Conservation (phyloP, 495 filamentous ascomycete genomes). For the Trichoderma parareesei region DNA sequence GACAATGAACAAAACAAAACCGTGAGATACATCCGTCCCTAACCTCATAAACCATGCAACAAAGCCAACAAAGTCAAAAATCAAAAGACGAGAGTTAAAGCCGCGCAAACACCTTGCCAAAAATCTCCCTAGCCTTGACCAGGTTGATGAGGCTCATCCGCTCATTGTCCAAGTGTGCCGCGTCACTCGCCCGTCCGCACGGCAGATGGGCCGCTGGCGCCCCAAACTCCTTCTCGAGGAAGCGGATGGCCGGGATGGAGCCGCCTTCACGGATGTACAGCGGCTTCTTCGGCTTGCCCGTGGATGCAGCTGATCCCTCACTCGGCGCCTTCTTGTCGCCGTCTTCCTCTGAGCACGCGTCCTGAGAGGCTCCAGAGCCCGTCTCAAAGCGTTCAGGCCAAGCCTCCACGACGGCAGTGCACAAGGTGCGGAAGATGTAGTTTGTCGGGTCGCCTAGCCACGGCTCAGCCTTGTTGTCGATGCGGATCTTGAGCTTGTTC, state of each 20-base stretch:
- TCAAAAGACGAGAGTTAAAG: slow-evolving; percentile 17
- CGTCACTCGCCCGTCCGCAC: slow-evolving; percentile 90
- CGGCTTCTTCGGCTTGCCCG: slow-evolving; percentile 40
- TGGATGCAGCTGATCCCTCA: slow-evolving; percentile 7
- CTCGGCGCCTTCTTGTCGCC: background rate
- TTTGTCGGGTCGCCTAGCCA: slow-evolving; percentile 93
- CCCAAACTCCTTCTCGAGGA: slow-evolving; percentile 88
- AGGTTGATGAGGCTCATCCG: slow-evolving; percentile 77
- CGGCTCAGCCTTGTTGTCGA: slow-evolving; percentile 88
- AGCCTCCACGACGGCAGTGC: slow-evolving; percentile 74
- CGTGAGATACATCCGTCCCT: too few relatives aligned
- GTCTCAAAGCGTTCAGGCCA: slow-evolving; percentile 50
- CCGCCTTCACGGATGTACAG: slow-evolving; percentile 95
- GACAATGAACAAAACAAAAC: too few relatives aligned
- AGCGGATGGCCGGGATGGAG: slow-evolving; percentile 85
- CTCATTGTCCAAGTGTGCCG: slow-evolving; percentile 93
- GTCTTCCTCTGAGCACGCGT: background rate
- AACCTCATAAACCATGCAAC: background rate
- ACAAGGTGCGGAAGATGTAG: slow-evolving; percentile 81
- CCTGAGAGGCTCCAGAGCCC: background rate
- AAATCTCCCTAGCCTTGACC: slow-evolving; percentile 86
- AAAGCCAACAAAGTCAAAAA: background rate
- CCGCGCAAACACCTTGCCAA: slow-evolving; percentile 68
- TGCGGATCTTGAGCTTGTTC: slow-evolving; percentile 72
- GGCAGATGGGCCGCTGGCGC: slow-evolving; percentile 91